These are phyloP conservation scores for Solanum rostratum DNA, from an alignment of 257 asterid genomes.

Conservation along the genomic window DNA sequence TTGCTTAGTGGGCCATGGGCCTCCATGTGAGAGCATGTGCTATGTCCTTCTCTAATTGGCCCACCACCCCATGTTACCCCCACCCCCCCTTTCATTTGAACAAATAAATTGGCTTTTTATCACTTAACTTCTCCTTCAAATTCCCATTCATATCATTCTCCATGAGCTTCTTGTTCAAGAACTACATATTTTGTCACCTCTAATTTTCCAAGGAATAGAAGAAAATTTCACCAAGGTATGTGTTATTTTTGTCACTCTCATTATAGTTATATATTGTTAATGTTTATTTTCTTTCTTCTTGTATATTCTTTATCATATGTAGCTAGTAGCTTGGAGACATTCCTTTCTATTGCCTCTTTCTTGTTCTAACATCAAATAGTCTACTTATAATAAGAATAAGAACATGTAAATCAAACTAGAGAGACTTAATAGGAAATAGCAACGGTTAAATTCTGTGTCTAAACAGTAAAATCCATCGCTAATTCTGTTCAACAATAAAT, in stretches of 20 bases:
- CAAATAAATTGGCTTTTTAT: conserved; percentile 47
- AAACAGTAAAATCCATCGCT: not conserved
- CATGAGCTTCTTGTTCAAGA: not conserved
- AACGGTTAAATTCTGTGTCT: not conserved
- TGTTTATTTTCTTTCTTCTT: not conserved
- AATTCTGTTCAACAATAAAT: not conserved
- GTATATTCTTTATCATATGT: not conserved
- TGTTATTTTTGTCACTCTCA: not conserved
- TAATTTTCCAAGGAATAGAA: not conserved
- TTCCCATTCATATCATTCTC: not conserved
- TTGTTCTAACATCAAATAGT: not conserved
- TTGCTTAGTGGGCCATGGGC: conserved; percentile 47
- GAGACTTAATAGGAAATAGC: not conserved
- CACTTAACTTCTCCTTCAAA: conserved; percentile 18
- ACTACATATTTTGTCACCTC: not conserved
- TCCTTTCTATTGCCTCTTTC: not conserved
- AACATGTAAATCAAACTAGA: not conserved
- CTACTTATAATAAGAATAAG: not conserved
- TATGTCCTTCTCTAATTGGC: conserved; percentile 52
- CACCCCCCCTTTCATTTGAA: conserved; percentile 12
- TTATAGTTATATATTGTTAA: not conserved
- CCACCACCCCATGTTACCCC: conserved; percentile 40
- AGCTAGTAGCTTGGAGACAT: not conserved
- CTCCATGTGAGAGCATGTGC: conserved; percentile 95
- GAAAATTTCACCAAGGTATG: not conserved